Base-by-base conservation (phyloP, 768 basidiomycete genomes). In the Artomyces pyxidatus region DNA sequence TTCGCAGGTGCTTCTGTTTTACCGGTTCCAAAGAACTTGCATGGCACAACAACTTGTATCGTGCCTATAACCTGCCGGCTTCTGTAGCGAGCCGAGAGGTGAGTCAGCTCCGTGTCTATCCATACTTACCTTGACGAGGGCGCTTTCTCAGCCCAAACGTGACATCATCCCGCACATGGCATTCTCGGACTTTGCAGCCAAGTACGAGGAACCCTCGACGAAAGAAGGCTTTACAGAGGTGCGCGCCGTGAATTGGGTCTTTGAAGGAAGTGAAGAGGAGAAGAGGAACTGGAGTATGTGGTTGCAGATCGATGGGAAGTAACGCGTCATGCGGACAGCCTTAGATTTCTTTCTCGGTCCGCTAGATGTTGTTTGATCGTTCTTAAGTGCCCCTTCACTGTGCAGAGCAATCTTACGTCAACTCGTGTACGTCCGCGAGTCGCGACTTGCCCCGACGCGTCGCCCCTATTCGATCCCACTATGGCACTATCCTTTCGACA, bases 11-110 rank as follows among this genome's bases (percentile, higher is more conserved):
- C 60, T 78, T 94, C 61, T 55, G 76, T 23, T 95, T 96, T 58
- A 71, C 78, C 8, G 86, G 82, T 38, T 77, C 85, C 8, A 57
- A 79, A n/a, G 86, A 91, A 40, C 73, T 95, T 6, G 89, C 89
- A 2, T 88, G 83, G 83, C 95, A 97, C 65, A 96, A 97, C 63
- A 94, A 94, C 59, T 65, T 93, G 7, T 96, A 95, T 61, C 79
- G 94, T 26, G 81, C 89, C 30, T 88, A 71, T 55, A 77, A 76
- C 52, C 66, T 76, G 26, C 78, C 81, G 0, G 62, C 75, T 2
- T 70, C 71, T 1, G 63, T 68, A n/a, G 60, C 65, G 28, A 61
- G 58, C 1, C 62, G 61, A 40, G 74, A 78, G 63, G 78, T 75
- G 49, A 51, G 65, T 39, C 22, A 29, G 30, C 29, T 26, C 23